Percentiles rank a stretch among this genome's conserved stretches.
Evolutionary conservation across 2,329 filamentous ascomycete species (phyloP).

Genomic region (Lecanicillium sp.): DNA sequence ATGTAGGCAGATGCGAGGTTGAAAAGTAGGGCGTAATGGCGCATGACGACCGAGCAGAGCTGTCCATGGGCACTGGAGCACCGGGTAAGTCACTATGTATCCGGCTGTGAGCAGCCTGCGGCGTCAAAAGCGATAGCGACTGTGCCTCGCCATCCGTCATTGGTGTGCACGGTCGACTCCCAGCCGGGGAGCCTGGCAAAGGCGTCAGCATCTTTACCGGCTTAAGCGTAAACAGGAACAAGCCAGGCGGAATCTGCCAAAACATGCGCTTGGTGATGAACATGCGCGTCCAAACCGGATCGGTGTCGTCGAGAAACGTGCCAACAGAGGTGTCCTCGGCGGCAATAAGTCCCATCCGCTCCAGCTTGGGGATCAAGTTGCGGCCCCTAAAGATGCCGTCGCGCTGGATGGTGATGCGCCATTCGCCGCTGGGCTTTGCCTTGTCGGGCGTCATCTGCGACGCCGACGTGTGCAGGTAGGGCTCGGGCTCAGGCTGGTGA

Average conservation of each 20-base stretch:
- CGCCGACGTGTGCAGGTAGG: slow-evolving; percentile 52
- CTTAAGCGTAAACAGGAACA: slow-evolving; percentile 81
- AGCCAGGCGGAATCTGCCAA: slow-evolving; percentile 82
- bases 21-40: slow-evolving; percentile 68
- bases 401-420: slow-evolving; percentile 74
- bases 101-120: slow-evolving; percentile 10
- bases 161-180: slow-evolving; percentile 48
- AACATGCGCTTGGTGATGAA: slow-evolving; percentile 76
- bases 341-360: slow-evolving; percentile 82
- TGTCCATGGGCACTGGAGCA: slow-evolving; percentile 26
- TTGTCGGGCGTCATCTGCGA: slow-evolving; percentile 57
- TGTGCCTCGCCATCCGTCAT: slow-evolving; percentile 21
- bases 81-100: slow-evolving; percentile 31
- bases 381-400: slow-evolving; percentile 83
- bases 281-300: slow-evolving; percentile 68
- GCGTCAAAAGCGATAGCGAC: slow-evolving; percentile 9
- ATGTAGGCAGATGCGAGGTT: slow-evolving; percentile 79
- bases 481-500: slow-evolving; percentile 69
- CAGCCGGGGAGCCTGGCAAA: slow-evolving; percentile 42
- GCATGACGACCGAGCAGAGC: slow-evolving; percentile 26
- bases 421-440: slow-evolving; percentile 75
- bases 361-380: slow-evolving; percentile 81
- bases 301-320: slow-evolving; percentile 49
- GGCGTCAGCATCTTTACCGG: slow-evolving; percentile 38
- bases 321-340: slow-evolving; percentile 71